Base-by-base conservation (phyloP, 2,329 filamentous ascomycete genomes). In the Simplicillium sp. region DNA sequence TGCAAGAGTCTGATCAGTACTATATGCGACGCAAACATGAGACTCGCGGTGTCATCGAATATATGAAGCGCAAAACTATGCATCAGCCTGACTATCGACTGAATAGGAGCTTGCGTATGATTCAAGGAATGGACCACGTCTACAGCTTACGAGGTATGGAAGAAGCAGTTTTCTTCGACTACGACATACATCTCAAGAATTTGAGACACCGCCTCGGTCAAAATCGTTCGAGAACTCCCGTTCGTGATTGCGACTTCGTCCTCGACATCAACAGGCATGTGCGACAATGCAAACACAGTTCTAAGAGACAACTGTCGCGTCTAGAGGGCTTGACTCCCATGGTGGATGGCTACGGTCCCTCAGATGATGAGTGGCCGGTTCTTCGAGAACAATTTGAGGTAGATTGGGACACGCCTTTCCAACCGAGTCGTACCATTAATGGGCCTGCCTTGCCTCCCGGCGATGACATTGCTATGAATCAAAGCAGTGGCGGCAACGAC, bases 41-140 rank as follows among this genome's bases (percentile, higher is more conserved):
- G 34, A 39, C 54, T 0, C 28, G 9, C 0, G 44, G 49, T 0
- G 46, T 53, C 1, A 34, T 56, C 1, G 3, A 42, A 0, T 56
- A 55, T 29, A 44, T 64, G 45, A 51, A 38, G 0, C 2, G 35
- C 0, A 47, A 56, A 11, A 71, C 66, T 0, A 20, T 34, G 0
- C 17, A 37, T 0, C 70, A 73, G 32, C 63, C 67, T 0, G 68
- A 72, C 37, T 59, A 44, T 11, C 56, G 69, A 0, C 46, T 42
- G 6, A 48, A 43, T 1, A 56, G 71, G 3, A 50, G 54, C 0
- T 49, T 75, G 8, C 53, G 66, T 1, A 62, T 51, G 0, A 15
- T 70, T 0, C 68, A 71, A 18, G 71, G 71, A 0, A 45, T 67
- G 1, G 68, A 73, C 33, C 67, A 62, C 18, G 33, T 74, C 3